Conservation (phyloP, 495 filamentous ascomycete species). For the Cercophora samala region DNA sequence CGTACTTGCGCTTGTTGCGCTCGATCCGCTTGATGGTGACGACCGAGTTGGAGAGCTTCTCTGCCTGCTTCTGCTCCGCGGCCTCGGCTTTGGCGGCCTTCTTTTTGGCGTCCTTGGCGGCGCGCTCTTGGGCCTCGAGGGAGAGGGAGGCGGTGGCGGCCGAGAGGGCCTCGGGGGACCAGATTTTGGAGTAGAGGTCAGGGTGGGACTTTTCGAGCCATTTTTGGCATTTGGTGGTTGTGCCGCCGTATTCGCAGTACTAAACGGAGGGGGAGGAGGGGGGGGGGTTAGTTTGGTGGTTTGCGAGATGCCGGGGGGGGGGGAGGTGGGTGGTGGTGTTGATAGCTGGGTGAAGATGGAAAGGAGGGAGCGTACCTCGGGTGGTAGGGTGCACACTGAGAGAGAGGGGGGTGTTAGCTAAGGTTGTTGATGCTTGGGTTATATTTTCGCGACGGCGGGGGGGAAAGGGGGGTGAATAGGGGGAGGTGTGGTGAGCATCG, state of each 20-base stretch:
- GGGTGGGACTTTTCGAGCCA: slow-evolving; percentile 80
- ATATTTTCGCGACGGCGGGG: slow-evolving; percentile 13
- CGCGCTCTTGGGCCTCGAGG: slow-evolving; percentile 83
- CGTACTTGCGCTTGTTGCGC: slow-evolving; percentile 94
- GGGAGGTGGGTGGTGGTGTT: no score
- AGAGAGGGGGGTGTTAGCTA: slow-evolving; percentile 15
- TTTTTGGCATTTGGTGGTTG: slow-evolving; percentile 95
- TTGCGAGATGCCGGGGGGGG: neutral
- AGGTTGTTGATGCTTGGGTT: slow-evolving; percentile 12
- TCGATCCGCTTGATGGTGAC: slow-evolving; percentile 94
- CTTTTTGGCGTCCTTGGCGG: slow-evolving; percentile 89
- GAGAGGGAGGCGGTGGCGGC: slow-evolving; percentile 81
- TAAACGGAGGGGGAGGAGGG: slow-evolving; percentile 33
- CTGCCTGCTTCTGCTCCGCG: slow-evolving; percentile 72
- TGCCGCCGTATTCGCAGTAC: slow-evolving; percentile 98
- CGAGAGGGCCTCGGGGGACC: slow-evolving; percentile 81
- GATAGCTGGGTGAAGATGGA: no score
- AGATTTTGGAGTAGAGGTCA: slow-evolving; percentile 69
- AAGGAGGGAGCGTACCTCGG: slow-evolving; percentile 69
- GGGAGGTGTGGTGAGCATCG: slow-evolving; percentile 1
- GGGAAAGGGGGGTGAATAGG: slow-evolving; percentile 17
- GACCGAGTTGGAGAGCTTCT: slow-evolving; percentile 72
- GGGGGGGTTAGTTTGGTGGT: neutral
- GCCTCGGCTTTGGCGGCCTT: slow-evolving; percentile 83
- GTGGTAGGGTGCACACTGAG: slow-evolving; percentile 88